These are phyloP conservation scores for Gentiana straminea DNA, from an alignment of 257 asterid species.

Conservation along the genomic window DNA sequence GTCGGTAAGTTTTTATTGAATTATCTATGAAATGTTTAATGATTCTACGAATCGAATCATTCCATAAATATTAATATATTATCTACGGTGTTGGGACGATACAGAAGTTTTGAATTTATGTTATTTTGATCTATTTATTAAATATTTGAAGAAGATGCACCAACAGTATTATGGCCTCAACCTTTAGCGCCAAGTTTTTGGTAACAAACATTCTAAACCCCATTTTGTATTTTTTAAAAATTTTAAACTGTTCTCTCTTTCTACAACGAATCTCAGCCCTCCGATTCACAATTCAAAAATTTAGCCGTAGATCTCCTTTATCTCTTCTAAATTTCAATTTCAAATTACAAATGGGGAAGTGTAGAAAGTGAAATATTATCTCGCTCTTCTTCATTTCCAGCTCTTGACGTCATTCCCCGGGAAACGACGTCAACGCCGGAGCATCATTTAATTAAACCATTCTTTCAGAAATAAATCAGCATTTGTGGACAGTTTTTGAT, in stretches of 20 bases:
- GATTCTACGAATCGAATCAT: no score
- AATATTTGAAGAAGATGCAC: no score
- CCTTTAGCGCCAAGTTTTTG: constrained; percentile 9
- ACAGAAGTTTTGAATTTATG: no score
- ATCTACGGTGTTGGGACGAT: no score
- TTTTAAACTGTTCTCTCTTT: background rate
- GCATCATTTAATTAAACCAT: no score
- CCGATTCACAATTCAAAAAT: constrained; percentile 9
- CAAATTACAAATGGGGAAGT: constrained; percentile 8
- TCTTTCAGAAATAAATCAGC: no score
- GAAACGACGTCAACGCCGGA: background rate
- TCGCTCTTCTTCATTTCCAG: background rate
- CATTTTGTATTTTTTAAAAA: background rate
- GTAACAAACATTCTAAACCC: background rate
- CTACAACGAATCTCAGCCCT: constrained; percentile 1
- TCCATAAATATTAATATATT: no score
- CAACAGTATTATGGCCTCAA: no score
- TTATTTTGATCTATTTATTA: no score
- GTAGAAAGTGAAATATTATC: constrained; percentile 5
- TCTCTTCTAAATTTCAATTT: constrained; percentile 21
- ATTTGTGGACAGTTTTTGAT: background rate
- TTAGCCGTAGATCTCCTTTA: constrained; percentile 19
- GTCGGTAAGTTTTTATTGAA: no score
- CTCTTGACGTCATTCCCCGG: constrained; percentile 2
- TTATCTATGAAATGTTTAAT: no score